Evolutionary conservation across 2,329 filamentous ascomycete genomes (phyloP), one percentile per base, ranked within the genome.

Genomic region (Talaromyces sp.): DNA sequence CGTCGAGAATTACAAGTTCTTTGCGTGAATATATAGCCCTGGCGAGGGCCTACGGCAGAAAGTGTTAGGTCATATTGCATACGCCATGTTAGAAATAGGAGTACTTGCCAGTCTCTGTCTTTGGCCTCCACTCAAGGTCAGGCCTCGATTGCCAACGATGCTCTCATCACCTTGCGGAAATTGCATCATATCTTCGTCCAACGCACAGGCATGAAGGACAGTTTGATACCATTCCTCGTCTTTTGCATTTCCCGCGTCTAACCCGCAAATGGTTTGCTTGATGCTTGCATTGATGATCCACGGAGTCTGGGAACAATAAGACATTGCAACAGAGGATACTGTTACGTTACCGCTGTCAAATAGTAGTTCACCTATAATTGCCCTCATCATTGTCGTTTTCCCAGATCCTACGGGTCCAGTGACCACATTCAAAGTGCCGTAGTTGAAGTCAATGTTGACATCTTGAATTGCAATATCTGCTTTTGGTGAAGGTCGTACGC

Each of bases 51-150:
- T 63, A 65, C 38, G 60, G 82, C 77, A 27, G 4, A 40, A 17
- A 40, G 11, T 31, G 10, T 47, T 17, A 58, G 43, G 19, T 13
- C 27, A 10, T 58, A 27, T 53, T 19, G 19, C 15, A 25, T 11
- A 10, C 13, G 19, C 5, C 38, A 11, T 13, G 45, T 25, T 47
- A 6, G 13, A 22, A 22, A 47, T 47, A 22, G n/a, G 19, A 13
- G 93, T 93, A 73, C 74, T 60, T 69, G 75, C 80, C n/a, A 47
- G 79, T 64, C 83, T 78, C 67, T 84, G 82, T 67, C 79, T 83
- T 67, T 85, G 83, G 5, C 83, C 83, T 31, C 83, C 83, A 71
- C 82, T 84, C 38, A 85, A 75, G 22, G 79, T 77, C 61, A 82
- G 77, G 47, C 83, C 83, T 68, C 81, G 81, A 70, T 80, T 84